Percentiles rank a stretch among this genome's conserved stretches.
phyloP scores from a whole-genome alignment of 148 eudicot species.

The Limonium bicolor region DNA sequence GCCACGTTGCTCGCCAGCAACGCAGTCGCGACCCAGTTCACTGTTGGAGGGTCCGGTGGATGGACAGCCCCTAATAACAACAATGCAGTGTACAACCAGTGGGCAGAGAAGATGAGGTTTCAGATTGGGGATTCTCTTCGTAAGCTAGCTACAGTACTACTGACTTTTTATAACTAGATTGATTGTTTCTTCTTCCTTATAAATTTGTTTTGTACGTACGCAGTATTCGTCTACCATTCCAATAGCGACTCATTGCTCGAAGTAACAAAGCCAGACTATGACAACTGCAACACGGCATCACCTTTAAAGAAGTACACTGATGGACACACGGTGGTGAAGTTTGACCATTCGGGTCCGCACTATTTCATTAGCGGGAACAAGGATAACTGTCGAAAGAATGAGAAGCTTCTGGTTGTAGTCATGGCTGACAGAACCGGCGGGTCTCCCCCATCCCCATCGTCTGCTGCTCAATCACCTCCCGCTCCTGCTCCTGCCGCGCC shows the following conservation, averaged over 20 bases:
- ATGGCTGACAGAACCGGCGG: neutral
- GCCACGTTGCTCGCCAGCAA: too few relatives aligned
- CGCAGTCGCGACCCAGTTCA: neutral
- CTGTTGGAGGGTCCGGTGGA: constrained; percentile 2
- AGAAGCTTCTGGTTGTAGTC: constrained; percentile 3
- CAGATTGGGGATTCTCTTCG: constrained; percentile 8
- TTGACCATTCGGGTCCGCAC: constrained; percentile 5
- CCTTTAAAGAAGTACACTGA: constrained; percentile 4
- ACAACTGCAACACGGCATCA: constrained; percentile 6
- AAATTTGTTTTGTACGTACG: too few relatives aligned
- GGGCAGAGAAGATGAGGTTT: constrained; percentile 8
- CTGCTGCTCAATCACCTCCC: constrained; percentile 16
- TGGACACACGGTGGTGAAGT: constrained; percentile 4
- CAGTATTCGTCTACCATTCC: constrained; percentile 3
- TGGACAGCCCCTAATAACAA: constrained; percentile 4
- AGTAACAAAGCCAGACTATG: constrained; percentile 5
- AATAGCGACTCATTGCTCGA: constrained; percentile 2
- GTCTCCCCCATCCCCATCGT: neutral
- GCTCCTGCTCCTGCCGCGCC: constrained; percentile 30
- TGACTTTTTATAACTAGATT: too few relatives aligned
- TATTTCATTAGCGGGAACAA: constrained; percentile 9
- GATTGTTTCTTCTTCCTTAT: too few relatives aligned
- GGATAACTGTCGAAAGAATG: constrained; percentile 2
- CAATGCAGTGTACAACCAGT: constrained; percentile 3
- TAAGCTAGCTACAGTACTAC: neutral